Base-by-base conservation (phyloP, 2,329 filamentous ascomycete species). In the Calonectria multiphialidica region DNA sequence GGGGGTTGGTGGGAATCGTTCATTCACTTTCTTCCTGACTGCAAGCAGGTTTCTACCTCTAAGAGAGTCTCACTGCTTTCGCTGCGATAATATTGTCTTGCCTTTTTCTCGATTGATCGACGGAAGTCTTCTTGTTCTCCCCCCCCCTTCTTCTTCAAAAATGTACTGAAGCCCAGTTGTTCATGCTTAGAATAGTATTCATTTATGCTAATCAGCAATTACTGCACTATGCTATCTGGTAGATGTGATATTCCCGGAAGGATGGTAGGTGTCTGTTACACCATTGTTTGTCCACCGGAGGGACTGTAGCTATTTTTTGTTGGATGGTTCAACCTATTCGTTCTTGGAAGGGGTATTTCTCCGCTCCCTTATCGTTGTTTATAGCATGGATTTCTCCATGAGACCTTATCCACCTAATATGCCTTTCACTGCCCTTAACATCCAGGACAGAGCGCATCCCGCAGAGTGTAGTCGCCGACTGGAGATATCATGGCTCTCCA, bases 301-400 rank as follows among this genome's bases (percentile, higher is more conserved):
- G 68, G 49, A 70, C 74, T 59, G 69, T 49, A 61, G 68, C 68
- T 75, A 61, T 64, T 59, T 55, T 64, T 33, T 35, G 42, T 53
- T 61, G 61, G 62, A 49, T 68, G 47, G 67, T 59, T 65, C 35
- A 72, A 72, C 33, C 66, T 68, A 71, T 66, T 68, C 72, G 67
- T 30, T 10, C 64, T 9, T 66, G 23, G 55, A 57, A 70, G 72
- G 70, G 69, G 74, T 68, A 71, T 71, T 68, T 37, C 72, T 69
- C 72, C 68, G 67, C 53, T 62, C 40, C 71, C 71, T 62, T 64
- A 76, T 66, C 57, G 66, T 74, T 70, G 66, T 76, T 66, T 62
- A 64, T 55, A 68, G 65, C 67, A 66, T 69, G 64, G 59, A 68
- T 68, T 74, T 68, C 66, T 66, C 63, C 70, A 49, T 62, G 69